phyloP scores from a whole-genome alignment of 1,139 yeast genomes.

The Debaryomyces sp. region DNA sequence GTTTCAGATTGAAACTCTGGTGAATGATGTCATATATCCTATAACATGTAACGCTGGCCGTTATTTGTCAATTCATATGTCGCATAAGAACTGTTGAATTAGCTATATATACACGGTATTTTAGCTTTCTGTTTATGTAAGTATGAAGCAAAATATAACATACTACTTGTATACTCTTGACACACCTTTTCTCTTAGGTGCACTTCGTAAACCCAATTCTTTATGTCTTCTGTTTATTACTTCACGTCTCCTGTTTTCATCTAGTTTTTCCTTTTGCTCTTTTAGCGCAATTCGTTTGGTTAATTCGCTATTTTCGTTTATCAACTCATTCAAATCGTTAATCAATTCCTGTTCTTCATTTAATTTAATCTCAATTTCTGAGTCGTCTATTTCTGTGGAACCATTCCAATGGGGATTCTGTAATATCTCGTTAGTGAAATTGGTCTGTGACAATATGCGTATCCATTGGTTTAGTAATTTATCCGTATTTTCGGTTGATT shows the following conservation, averaged over 20 bases:
- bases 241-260: conserved; percentile 18
- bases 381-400: conserved; percentile 22
- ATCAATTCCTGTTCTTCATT: conserved; percentile 27
- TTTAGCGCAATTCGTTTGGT: conserved; percentile 25
- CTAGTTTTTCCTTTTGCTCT: conserved; percentile 22
- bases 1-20: background rate
- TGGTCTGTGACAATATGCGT: conserved; percentile 48
- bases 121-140: background rate
- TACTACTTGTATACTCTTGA: conserved; percentile 9
- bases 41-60: background rate
- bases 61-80: background rate
- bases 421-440: conserved; percentile 41
- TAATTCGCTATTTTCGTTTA: conserved; percentile 33
- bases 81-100: background rate
- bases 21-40: background rate
- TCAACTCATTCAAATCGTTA: conserved; percentile 27
- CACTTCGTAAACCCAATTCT: conserved; percentile 26
- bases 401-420: conserved; percentile 38
- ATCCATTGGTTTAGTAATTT: conserved; percentile 49
- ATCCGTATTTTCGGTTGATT: conserved; percentile 38
- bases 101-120: background rate
- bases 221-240: conserved; percentile 22
- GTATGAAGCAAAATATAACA: background rate
- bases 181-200: conserved; percentile 4
- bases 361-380: conserved; percentile 20